phyloP scores from a whole-genome alignment of 805 yeast species.

The Lipomyces mesembrius region DNA sequence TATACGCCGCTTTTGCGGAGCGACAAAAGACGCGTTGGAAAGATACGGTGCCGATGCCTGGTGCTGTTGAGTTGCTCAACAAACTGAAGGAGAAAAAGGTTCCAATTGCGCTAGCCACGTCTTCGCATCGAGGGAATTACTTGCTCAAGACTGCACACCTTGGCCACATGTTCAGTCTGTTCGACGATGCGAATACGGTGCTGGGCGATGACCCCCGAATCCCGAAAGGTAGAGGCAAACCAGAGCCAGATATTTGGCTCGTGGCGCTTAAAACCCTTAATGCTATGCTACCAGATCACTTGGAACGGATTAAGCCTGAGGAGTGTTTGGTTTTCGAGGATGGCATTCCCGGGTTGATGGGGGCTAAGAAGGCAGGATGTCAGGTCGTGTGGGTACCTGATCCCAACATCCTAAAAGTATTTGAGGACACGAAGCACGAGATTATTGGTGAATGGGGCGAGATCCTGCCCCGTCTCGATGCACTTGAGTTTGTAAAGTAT shows the following conservation, averaged over 20 bases:
- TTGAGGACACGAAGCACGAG: conserved; percentile 55
- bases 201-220: conserved; percentile 89
- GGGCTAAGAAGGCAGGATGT: conserved; percentile 84
- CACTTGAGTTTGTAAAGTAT: conserved; percentile 51
- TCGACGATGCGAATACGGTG: conserved; percentile 64
- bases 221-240: conserved; percentile 87
- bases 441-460: conserved; percentile 62
- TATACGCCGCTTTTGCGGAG: conserved; percentile 55
- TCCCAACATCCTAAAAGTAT: conserved; percentile 62
- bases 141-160: conserved; percentile 75
- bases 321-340: conserved; percentile 94
- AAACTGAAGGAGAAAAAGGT: conserved; percentile 57
- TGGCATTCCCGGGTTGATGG: conserved; percentile 86
- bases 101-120: conserved; percentile 91
- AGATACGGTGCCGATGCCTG: conserved; percentile 72
- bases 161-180: conserved; percentile 62
- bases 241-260: conserved; percentile 91
- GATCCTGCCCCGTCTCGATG: conserved; percentile 55
- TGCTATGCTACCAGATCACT: conserved; percentile 50
- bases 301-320: conserved; percentile 61
- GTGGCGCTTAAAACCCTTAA: conserved; percentile 76
- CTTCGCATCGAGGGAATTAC: conserved; percentile 67
- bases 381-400: conserved; percentile 96
- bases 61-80: conserved; percentile 72
- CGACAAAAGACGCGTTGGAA: conserved; percentile 67